Base-by-base conservation (phyloP, 352 stramenopile genomes). In the Blastocystis sp. region DNA sequence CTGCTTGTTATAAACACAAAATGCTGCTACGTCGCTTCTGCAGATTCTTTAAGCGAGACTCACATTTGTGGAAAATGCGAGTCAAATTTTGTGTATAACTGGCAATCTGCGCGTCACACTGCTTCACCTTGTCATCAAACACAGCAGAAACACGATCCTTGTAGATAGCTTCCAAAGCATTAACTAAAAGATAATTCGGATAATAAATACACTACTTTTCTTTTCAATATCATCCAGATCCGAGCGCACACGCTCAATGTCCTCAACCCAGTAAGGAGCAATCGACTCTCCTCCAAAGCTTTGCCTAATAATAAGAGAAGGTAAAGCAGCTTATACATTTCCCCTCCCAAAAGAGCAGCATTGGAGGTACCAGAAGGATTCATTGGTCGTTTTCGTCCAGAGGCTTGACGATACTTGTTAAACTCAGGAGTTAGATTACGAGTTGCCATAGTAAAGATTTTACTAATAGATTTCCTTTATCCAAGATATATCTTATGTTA, bases 391-490 rank as follows among this genome's bases (percentile, higher is more conserved):
- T 85, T 76, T 24, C 78, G 78, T 59, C 66, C 63, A 26, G 66
- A 73, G 18, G 45, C 63, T 55, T 89, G 63, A 59, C 66, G 78
- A 30, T 66, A 89, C 47, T 89, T 89, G 66, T 89, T 89, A 65
- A 79, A 89, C 30, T 89, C 78, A 76, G 66, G 63, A 59, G 78
- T 89, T 30, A 89, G 59, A 89, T 79, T 79, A 76, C 78, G 59
- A 45, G 78, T 89, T 11, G 78, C 78, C 78, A 89, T 89, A 37
- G 26, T 68, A 8, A 47, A 43, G 13, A n/a, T 30, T 39, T 47
- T 50, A 45, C 20, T 20, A 65, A 68, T 20, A 68, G 30, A 47
- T 68, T 20, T 37, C 34, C 8, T 18, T 37, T 63, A 20, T 65
- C 39, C 26, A 85, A 24, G 16, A 20, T n/a, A 66, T 85, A 85